Conservation (phyloP, 148 eudicot species). For the Simmondsia chinensis region DNA sequence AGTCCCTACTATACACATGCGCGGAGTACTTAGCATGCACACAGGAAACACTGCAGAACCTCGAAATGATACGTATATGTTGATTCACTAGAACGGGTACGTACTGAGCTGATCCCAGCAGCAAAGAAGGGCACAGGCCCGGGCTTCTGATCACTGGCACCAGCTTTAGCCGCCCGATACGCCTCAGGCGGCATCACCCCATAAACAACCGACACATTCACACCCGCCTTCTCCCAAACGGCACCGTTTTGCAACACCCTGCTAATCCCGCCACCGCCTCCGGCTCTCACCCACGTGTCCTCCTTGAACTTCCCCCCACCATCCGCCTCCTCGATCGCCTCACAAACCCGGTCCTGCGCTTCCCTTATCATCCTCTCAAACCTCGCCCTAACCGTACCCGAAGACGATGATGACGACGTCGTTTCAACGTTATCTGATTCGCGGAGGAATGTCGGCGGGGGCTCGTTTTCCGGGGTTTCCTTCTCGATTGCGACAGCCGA, state of each 20-base stretch:
- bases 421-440: slow-evolving; percentile 30
- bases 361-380: slow-evolving; percentile 88
- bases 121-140: slow-evolving; percentile 92
- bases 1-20: too few species aligned
- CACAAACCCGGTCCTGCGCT: slow-evolving; percentile 62
- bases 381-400: slow-evolving; percentile 40
- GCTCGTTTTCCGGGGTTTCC: slow-evolving; percentile 51
- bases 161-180: slow-evolving; percentile 82
- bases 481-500: slow-evolving; percentile 51
- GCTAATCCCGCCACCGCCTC: slow-evolving; percentile 95
- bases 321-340: slow-evolving; percentile 67
- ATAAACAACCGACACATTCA: slow-evolving; percentile 80
- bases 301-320: slow-evolving; percentile 76
- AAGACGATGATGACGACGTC: neutral
- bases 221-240: slow-evolving; percentile 88
- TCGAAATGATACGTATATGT: too few species aligned
- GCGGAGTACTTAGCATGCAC: too few species aligned
- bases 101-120: slow-evolving; percentile 93
- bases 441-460: slow-evolving; percentile 65
- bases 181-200: slow-evolving; percentile 98
- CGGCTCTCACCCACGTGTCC: slow-evolving; percentile 87
- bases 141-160: slow-evolving; percentile 34
- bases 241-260: slow-evolving; percentile 88
- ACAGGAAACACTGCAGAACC: too few species aligned
- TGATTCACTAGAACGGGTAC: too few species aligned